A percentile compares a stretch with the other conserved stretches of the same genome.
Conservation (phyloP, 1,139 yeast species). For the Candida tetrigidarum region DNA sequence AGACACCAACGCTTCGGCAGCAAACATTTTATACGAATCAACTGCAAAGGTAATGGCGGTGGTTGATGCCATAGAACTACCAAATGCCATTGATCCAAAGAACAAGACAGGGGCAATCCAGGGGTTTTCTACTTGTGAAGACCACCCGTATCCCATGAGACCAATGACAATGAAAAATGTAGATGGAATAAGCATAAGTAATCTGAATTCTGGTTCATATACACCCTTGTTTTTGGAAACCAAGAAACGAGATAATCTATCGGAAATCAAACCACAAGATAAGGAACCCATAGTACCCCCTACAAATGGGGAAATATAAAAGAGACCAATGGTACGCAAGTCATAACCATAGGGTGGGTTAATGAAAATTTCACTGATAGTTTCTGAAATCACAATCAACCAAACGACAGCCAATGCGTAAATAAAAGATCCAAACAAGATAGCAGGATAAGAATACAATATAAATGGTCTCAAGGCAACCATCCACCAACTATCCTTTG, state of each 20-base stretch:
- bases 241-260: conserved; percentile 42
- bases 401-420: conserved; percentile 65
- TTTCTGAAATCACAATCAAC: conserved; percentile 64
- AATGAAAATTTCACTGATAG: conserved; percentile 54
- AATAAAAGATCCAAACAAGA: conserved; percentile 55
- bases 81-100: conserved; percentile 60
- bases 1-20: conserved; percentile 62
- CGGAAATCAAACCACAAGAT: conserved; percentile 55
- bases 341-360: conserved; percentile 50
- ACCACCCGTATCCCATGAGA: conserved; percentile 68
- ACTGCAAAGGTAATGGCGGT: conserved; percentile 65
- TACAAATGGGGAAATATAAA: conserved; percentile 59
- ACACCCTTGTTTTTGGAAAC: conserved; percentile 51
- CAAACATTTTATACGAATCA: conserved; percentile 61
- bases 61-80: conserved; percentile 63
- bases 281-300: conserved; percentile 65
- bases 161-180: conserved; percentile 52
- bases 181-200: conserved; percentile 57
- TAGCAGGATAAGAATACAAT: conserved; percentile 54
- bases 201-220: conserved; percentile 66
- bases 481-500: conserved; percentile 60
- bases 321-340: conserved; percentile 55
- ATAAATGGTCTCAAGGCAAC: conserved; percentile 60
- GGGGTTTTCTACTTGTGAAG: conserved; percentile 47
- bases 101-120: conserved; percentile 66